Conservation (phyloP, 805 yeast genomes). For the Ogataea nonfermentans region DNA sequence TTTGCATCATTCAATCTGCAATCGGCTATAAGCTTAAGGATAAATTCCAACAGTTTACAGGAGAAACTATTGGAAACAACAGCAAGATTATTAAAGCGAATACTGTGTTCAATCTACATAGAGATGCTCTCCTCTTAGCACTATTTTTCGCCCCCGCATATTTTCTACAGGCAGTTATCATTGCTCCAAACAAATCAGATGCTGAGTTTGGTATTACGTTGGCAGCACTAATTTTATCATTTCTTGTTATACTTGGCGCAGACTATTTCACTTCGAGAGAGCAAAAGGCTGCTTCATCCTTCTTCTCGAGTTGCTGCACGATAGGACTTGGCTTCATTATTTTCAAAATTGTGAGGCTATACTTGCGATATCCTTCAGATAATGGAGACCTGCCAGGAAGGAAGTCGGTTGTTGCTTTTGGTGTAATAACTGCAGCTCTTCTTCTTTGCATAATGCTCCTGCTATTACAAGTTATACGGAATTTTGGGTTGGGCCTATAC, state of each 20-base stretch:
- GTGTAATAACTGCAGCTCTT: slow-evolving; percentile 37
- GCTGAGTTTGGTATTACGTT: slow-evolving; percentile 42
- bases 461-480: slow-evolving; percentile 12
- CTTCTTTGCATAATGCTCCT: slow-evolving; percentile 29
- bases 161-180: slow-evolving; percentile 41
- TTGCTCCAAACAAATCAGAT: slow-evolving; percentile 32
- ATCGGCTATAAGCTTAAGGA: slow-evolving; percentile 23
- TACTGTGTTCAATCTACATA: slow-evolving; percentile 38
- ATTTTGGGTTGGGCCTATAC: slow-evolving; percentile 16
- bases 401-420: slow-evolving; percentile 41
- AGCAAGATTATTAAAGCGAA: slow-evolving; percentile 33
- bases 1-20: slow-evolving; percentile 34
- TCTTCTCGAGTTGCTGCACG: slow-evolving; percentile 29
- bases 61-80: slow-evolving; percentile 38
- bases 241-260: slow-evolving; percentile 34
- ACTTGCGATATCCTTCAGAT: slow-evolving; percentile 21
- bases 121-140: slow-evolving; percentile 33
- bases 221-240: slow-evolving; percentile 22
- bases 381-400: slow-evolving; percentile 41
- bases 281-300: slow-evolving; percentile 21
- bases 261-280: slow-evolving; percentile 39
- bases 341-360: slow-evolving; percentile 40
- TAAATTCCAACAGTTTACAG: slow-evolving; percentile 18
- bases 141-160: slow-evolving; percentile 44
- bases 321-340: slow-evolving; percentile 40